Evolutionary conservation across 140 eudicot species (phyloP).

Genomic region (Bidens hawaiensis): DNA sequence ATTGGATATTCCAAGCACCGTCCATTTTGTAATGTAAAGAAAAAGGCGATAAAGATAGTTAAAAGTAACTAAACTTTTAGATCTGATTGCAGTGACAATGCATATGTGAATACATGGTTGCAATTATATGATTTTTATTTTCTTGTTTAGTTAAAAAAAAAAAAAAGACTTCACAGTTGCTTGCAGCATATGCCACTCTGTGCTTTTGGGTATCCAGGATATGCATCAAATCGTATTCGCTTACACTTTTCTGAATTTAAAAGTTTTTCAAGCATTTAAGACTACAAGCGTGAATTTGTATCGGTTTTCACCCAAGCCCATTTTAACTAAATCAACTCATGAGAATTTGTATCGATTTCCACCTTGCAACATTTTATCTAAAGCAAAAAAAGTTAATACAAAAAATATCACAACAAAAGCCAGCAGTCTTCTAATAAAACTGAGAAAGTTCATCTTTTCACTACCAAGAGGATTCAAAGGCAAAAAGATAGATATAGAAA

Average conservation of each 20-base stretch:
- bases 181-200: conserved; percentile 5
- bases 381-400: no score
- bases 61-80: background rate
- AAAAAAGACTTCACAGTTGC: background rate
- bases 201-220: background rate
- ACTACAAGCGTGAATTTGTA: no score
- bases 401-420: no score
- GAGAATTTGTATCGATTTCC: no score
- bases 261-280: no score
- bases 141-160: background rate
- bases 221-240: conserved; percentile 4
- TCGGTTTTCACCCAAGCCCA: no score
- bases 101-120: background rate
- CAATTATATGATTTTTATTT: background rate
- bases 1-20: conserved; percentile 17
- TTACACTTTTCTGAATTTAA: background rate
- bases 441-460: no score
- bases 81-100: background rate
- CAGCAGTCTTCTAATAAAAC: no score
- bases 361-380: no score
- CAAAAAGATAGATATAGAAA: no score
- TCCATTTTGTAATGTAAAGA: background rate
- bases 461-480: no score
- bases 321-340: no score
- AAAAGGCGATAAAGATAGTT: background rate